phyloP scores from a whole-genome alignment of 2,329 filamentous ascomycete genomes.

The Albophoma yamanashiensis region DNA sequence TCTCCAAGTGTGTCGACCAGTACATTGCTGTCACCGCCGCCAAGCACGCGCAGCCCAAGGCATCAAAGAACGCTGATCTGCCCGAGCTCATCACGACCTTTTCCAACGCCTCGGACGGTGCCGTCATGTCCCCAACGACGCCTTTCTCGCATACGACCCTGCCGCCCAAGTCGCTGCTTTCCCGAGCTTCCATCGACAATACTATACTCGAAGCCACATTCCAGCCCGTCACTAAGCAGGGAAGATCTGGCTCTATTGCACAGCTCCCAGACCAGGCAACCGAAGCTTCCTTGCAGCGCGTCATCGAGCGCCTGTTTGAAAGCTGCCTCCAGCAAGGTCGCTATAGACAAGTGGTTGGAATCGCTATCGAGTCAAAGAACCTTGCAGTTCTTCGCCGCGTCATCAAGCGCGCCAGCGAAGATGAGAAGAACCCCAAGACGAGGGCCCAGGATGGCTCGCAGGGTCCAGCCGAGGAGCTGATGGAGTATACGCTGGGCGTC shows the following conservation, averaged over 20 bases:
- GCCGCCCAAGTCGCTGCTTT: conserved; percentile 91
- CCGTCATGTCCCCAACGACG: conserved; percentile 77
- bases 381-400: conserved; percentile 76
- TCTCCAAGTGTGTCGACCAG: conserved; percentile 95
- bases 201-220: conserved; percentile 49
- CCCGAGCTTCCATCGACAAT: conserved; percentile 61
- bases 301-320: conserved; percentile 86
- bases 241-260: conserved; percentile 49
- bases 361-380: conserved; percentile 90
- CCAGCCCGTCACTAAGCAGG: conserved; percentile 40
- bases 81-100: conserved; percentile 77
- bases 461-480: conserved; percentile 73
- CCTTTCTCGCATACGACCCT: conserved; percentile 91
- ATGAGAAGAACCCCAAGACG: conserved; percentile 60
- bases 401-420: conserved; percentile 80
- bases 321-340: conserved; percentile 76
- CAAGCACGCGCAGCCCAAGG: conserved; percentile 34
- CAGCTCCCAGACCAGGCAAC: conserved; percentile 59
- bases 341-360: conserved; percentile 93
- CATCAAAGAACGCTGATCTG: conserved; percentile 35
- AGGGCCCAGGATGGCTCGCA: conserved; percentile 37
- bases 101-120: conserved; percentile 54
- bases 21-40: conserved; percentile 70
- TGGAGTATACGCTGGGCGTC: conserved; percentile 92
- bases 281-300: conserved; percentile 66